phyloP scores from a whole-genome alignment of 805 yeast species.

The Lachancea thermotolerans region DNA sequence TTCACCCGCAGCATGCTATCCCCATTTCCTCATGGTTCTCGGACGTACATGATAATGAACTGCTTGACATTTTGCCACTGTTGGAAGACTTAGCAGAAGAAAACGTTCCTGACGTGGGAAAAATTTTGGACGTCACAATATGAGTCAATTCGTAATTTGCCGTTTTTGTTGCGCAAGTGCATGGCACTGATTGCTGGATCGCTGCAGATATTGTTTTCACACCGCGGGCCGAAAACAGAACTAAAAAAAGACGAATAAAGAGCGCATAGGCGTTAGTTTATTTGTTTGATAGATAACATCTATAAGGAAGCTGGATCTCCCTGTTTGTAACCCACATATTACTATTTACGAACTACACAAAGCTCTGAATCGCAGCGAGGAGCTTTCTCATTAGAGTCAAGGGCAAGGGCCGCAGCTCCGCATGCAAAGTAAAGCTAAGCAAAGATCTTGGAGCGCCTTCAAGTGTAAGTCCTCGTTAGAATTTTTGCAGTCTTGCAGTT shows the following conservation, averaged over 20 bases:
- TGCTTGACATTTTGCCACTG: conserved; percentile 84
- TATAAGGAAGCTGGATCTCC: conserved; percentile 23
- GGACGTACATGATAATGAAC: conserved; percentile 94
- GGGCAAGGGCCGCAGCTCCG: no score
- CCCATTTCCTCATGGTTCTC: conserved; percentile 98
- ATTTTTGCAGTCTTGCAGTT: no score
- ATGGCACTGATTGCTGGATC: no score
- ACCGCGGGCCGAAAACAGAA: not conserved
- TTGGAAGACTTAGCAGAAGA: conserved; percentile 72
- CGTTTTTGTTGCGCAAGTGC: no score
- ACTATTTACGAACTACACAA: not conserved
- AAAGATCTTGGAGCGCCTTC: no score
- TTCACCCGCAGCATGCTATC: conserved; percentile 96
- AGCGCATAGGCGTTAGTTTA: conserved; percentile 3
- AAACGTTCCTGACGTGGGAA: conserved; percentile 75
- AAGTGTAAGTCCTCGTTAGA: no score
- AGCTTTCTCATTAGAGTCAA: not conserved
- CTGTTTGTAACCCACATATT: conserved; percentile 7
- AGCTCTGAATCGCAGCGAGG: not conserved
- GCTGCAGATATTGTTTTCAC: no score
- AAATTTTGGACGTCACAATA: conserved; percentile 69
- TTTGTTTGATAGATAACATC: conserved; percentile 8
- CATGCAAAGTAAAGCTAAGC: no score
- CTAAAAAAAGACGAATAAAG: not conserved
- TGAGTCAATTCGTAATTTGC: conserved; percentile 4